phyloP scores from a whole-genome alignment of 2,329 filamentous ascomycete species.

The Helotiales sp. region DNA sequence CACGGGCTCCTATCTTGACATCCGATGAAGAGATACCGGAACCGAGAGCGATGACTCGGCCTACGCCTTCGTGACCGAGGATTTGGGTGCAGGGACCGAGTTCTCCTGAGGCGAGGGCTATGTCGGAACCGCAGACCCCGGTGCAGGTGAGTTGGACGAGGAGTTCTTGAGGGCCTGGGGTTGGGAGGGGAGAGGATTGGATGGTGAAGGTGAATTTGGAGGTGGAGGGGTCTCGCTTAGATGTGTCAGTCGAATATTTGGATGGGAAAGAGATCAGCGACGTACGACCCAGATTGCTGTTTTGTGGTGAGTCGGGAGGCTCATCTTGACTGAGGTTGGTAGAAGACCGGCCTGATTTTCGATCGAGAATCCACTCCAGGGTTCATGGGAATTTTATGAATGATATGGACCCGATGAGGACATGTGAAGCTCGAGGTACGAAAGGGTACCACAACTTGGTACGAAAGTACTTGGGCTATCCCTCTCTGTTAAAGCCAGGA shows the following conservation, averaged over 20 bases:
- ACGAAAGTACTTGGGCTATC: background rate
- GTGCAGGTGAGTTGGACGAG: conserved; percentile 13
- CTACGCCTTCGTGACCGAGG: conserved; percentile 64
- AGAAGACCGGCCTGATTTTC: too few relatives aligned
- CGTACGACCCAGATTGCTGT: conserved; percentile 8
- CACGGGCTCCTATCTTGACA: conserved; percentile 61
- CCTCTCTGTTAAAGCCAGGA: background rate
- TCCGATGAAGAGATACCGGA: conserved; percentile 51
- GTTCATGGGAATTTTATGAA: too few relatives aligned
- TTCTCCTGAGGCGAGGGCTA: conserved; percentile 12
- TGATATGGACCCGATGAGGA: too few relatives aligned
- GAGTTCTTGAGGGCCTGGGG: conserved; percentile 8
- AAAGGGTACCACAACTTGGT: too few relatives aligned
- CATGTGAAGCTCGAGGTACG: background rate
- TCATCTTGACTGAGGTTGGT: conserved; percentile 3
- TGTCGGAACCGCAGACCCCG: conserved; percentile 17
- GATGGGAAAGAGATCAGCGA: background rate
- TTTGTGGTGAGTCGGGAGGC: background rate
- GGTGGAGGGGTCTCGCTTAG: background rate
- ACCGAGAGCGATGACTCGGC: conserved; percentile 62
- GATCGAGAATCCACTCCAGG: too few relatives aligned
- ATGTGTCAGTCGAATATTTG: background rate
- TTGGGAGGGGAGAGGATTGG: background rate
- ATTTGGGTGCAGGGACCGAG: conserved; percentile 11
- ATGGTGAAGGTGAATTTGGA: conserved; percentile 1